Evolutionary conservation across 2,329 filamentous ascomycete genomes (phyloP).

Genomic region (Sclerotinia glacialis): DNA sequence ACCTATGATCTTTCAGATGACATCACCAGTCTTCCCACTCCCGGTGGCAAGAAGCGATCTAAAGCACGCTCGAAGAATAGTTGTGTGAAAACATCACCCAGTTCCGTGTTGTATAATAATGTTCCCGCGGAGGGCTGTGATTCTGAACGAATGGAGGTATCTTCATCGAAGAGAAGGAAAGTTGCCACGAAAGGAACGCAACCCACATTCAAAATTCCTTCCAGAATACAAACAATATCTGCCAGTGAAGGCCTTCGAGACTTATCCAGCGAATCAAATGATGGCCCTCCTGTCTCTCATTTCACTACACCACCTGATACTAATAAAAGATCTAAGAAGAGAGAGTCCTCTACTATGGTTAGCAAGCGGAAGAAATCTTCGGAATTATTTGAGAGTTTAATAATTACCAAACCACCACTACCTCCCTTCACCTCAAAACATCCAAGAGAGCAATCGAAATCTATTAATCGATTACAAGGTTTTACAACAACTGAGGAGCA

Average conservation of each 20-base stretch:
- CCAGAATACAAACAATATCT: background rate
- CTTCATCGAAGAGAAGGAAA: conserved; percentile 12
- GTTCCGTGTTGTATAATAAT: conserved; percentile 20
- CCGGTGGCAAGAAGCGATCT: conserved; percentile 24
- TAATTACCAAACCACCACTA: conserved; percentile 30
- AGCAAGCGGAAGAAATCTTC: conserved; percentile 17
- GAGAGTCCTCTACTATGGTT: conserved; percentile 15
- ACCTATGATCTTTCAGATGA: conserved; percentile 27
- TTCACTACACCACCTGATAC: conserved; percentile 26
- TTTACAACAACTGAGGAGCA: conserved; percentile 36
- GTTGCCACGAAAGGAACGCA: conserved; percentile 1
- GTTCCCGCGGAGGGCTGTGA: background rate
- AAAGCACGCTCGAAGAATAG: conserved; percentile 18
- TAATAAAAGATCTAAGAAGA: conserved; percentile 22
- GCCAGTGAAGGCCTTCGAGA: background rate
- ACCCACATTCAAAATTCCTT: conserved; percentile 13
- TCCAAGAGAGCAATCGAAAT: background rate
- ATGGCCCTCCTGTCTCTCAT: conserved; percentile 15
- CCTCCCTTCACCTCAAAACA: conserved; percentile 18
- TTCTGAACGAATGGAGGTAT: background rate
- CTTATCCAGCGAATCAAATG: background rate
- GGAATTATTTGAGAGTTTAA: conserved; percentile 30
- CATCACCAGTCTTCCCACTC: background rate
- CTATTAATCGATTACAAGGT: conserved; percentile 28
- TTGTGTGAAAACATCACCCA: conserved; percentile 23